Evolutionary conservation across 2,329 filamentous ascomycete genomes (phyloP).

Genomic region (Nannizzia gypsea): DNA sequence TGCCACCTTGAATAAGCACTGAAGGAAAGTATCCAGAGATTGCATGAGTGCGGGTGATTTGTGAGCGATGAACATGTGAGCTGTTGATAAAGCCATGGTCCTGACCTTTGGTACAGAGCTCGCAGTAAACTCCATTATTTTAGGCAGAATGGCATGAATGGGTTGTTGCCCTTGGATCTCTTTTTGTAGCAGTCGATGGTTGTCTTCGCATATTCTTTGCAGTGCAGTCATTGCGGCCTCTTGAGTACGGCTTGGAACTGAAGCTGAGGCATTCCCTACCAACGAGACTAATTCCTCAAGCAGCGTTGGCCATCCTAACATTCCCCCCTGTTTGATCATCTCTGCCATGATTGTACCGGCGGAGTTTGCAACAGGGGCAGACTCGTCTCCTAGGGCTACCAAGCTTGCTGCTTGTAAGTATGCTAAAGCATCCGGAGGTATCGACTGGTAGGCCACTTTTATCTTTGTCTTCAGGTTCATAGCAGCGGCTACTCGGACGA

Average conservation of each 20-base stretch:
- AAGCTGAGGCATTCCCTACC: constrained; percentile 60
- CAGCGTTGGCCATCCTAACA: constrained; percentile 84
- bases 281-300: constrained; percentile 70
- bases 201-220: constrained; percentile 94
- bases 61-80: constrained; percentile 84
- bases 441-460: constrained; percentile 59
- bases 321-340: constrained; percentile 68
- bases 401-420: constrained; percentile 73
- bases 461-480: constrained; percentile 96
- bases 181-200: constrained; percentile 70
- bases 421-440: constrained; percentile 58
- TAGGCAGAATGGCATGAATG: constrained; percentile 76
- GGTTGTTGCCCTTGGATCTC: constrained; percentile 83
- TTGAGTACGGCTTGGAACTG: constrained; percentile 59
- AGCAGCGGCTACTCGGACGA: constrained; percentile 74
- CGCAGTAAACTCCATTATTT: constrained; percentile 75
- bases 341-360: constrained; percentile 92
- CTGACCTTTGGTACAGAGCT: constrained; percentile 67
- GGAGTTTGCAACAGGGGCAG: constrained; percentile 71
- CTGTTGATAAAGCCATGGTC: constrained; percentile 63
- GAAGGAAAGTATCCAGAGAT: constrained; percentile 68
- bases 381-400: constrained; percentile 67
- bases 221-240: constrained; percentile 90
- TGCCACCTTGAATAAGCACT: constrained; percentile 70
- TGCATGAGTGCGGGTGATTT: constrained; percentile 72